Conservation (phyloP, 1,284 basidiomycete genomes). For the Spongispora temasekensis region DNA sequence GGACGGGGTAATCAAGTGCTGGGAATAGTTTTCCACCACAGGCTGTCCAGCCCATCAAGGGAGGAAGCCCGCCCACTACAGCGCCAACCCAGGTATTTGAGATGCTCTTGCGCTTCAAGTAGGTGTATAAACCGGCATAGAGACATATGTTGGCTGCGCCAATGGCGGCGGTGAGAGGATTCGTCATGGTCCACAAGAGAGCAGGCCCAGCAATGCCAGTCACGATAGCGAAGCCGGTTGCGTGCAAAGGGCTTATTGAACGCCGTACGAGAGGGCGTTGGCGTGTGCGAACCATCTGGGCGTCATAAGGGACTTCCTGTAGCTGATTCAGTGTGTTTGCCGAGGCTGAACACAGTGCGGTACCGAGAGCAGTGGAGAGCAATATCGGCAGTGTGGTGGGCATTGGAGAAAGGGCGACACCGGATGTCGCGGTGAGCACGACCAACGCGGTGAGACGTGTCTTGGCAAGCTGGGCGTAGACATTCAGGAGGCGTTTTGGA, state of each 20-base stretch:
- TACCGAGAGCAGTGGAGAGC: conserved; percentile 87
- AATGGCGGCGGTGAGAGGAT: conserved; percentile 84
- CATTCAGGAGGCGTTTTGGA: conserved; percentile 54
- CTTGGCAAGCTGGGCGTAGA: conserved; percentile 89
- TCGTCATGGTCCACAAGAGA: conserved; percentile 84
- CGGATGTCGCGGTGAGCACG: conserved; percentile 89
- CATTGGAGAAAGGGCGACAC: conserved; percentile 90
- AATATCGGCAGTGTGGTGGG: conserved; percentile 83
- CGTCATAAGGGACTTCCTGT: conserved; percentile 94
- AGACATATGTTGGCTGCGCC: conserved; percentile 86
- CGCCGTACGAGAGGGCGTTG: conserved; percentile 87
- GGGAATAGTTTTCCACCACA: conserved; percentile 83
- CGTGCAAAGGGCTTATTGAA: conserved; percentile 84
- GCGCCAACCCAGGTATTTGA: conserved; percentile 96
- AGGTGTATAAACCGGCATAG: conserved; percentile 93
- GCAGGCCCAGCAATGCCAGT: conserved; percentile 80
- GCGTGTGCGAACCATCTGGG: conserved; percentile 94
- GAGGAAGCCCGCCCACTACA: conserved; percentile 91
- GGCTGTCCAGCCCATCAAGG: conserved; percentile 98
- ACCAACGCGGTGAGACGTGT: conserved; percentile 86
- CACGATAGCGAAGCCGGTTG: conserved; percentile 73
- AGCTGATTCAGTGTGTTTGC: conserved; percentile 97
- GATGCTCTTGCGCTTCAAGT: conserved; percentile 88
- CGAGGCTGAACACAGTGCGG: conserved; percentile 87
- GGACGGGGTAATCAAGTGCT: conserved; percentile 54